Conservation (phyloP, 306 rosid genomes). For the Albizia julibrissin region DNA sequence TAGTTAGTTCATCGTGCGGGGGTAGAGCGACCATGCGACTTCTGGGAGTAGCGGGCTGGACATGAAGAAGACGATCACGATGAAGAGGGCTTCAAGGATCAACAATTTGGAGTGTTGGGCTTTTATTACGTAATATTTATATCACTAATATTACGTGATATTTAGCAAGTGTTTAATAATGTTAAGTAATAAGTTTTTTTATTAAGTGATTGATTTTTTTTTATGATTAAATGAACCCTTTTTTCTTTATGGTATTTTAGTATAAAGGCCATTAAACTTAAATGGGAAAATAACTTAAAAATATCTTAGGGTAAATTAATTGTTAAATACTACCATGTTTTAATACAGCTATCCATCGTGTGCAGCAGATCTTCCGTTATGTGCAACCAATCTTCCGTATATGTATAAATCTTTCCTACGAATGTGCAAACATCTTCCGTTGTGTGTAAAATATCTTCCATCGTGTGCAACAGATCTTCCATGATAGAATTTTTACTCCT, state of each 20-base stretch:
- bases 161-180: neutral
- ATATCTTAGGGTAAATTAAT: no score
- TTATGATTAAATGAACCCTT: no score
- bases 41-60: constrained; percentile 76
- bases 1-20: constrained; percentile 34
- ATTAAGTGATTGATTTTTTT: no score
- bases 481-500: no score
- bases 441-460: no score
- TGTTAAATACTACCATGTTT: no score
- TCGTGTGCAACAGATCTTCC: no score
- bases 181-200: neutral
- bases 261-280: neutral
- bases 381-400: no score
- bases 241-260: neutral
- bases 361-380: no score
- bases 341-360: no score
- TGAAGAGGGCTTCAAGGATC: constrained; percentile 48
- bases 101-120: constrained; percentile 62
- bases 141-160: neutral
- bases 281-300: neutral
- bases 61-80: constrained; percentile 67
- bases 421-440: no score
- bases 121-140: constrained; percentile 30
- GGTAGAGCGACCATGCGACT: constrained; percentile 60
- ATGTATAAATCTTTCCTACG: no score